Evolutionary conservation across 2,329 filamentous ascomycete genomes (phyloP).

Genomic region (Fusarium transvaalense): DNA sequence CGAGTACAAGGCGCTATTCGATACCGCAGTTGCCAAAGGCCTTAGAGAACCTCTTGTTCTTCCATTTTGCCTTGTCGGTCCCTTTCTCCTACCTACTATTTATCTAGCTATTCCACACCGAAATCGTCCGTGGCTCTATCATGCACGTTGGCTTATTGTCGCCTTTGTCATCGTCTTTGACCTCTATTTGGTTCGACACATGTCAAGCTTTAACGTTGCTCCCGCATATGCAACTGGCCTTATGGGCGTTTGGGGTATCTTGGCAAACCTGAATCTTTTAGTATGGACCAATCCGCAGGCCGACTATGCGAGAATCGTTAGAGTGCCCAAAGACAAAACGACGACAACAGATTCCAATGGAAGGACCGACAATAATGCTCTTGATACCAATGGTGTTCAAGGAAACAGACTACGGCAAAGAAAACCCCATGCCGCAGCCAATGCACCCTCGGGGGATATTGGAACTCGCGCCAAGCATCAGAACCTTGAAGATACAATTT

Average conservation of each 20-base stretch:
- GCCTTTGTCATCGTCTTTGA: conserved; percentile 60
- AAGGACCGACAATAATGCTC: neutral
- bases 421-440: conserved; percentile 12
- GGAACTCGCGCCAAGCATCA: conserved; percentile 1
- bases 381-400: neutral
- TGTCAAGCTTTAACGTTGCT: conserved; percentile 65
- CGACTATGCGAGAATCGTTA: conserved; percentile 65
- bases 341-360: neutral
- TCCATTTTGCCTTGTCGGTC: conserved; percentile 63
- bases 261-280: conserved; percentile 63
- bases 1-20: conserved; percentile 56
- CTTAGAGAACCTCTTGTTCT: conserved; percentile 62
- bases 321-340: conserved; percentile 41
- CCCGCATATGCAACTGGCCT: conserved; percentile 65
- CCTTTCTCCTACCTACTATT: conserved; percentile 62
- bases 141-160: conserved; percentile 63
- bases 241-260: conserved; percentile 62
- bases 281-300: conserved; percentile 69
- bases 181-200: conserved; percentile 55
- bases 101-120: conserved; percentile 70
- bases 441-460: conserved; percentile 1
- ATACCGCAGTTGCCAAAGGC: conserved; percentile 54
- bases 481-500: conserved; percentile 56
- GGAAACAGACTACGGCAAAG: conserved; percentile 36
- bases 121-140: conserved; percentile 63